Percentiles rank a stretch among this genome's conserved stretches.
phyloP scores from a whole-genome alignment of 352 stramenopile species.

The Pythium rhizo-oryzae region DNA sequence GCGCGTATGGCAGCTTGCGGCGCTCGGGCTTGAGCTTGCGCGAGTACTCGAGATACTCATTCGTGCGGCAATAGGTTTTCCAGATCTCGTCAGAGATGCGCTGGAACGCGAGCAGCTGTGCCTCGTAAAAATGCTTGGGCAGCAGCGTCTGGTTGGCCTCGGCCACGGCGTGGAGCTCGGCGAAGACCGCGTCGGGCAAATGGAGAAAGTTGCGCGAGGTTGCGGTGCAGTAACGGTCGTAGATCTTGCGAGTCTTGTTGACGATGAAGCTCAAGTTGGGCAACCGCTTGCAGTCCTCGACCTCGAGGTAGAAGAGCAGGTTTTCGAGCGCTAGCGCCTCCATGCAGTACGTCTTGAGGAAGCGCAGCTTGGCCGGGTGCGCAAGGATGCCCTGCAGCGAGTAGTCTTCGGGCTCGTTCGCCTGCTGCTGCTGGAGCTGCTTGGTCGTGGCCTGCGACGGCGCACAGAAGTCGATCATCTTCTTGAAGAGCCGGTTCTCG shows the following conservation, averaged over 20 bases:
- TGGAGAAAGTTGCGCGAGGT: constrained; percentile 53
- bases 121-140: constrained; percentile 74
- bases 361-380: constrained; percentile 76
- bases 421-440: constrained; percentile 24
- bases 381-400: constrained; percentile 62
- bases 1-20: constrained; percentile 7
- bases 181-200: constrained; percentile 36
- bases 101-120: constrained; percentile 55
- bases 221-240: constrained; percentile 71
- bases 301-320: constrained; percentile 83
- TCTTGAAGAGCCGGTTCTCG: constrained; percentile 73
- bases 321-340: constrained; percentile 82
- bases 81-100: constrained; percentile 75
- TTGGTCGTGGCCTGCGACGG: constrained; percentile 20
- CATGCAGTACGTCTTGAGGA: constrained; percentile 89
- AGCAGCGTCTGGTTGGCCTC: constrained; percentile 50
- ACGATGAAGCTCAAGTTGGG: constrained; percentile 83
- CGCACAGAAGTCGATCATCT: constrained; percentile 78
- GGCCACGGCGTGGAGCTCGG: constrained; percentile 50
- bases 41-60: constrained; percentile 74
- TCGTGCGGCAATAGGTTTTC: constrained; percentile 65
- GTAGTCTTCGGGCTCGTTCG: constrained; percentile 49
- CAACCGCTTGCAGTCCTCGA: constrained; percentile 84
- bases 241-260: constrained; percentile 77
- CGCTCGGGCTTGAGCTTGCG: constrained; percentile 36